Conservation (phyloP, 306 rosid species). For the Fragaria nilgerrensis region DNA sequence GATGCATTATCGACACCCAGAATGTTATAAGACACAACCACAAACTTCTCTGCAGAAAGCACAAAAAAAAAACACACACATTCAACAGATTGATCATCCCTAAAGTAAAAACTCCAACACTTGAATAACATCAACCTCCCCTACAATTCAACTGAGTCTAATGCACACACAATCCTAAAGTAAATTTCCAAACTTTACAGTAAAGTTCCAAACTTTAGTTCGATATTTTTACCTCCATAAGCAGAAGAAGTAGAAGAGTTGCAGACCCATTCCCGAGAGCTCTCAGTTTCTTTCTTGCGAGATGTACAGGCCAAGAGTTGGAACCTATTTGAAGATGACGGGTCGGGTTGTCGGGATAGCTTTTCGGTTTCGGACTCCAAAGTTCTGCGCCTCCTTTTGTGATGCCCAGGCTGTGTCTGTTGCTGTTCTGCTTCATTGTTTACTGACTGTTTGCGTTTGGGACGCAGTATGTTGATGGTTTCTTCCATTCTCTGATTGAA, state of each 20-base stretch:
- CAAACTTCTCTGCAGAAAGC: slow-evolving; percentile 59
- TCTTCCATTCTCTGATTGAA: neutral
- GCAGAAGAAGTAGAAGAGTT: slow-evolving; percentile 39
- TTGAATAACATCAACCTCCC: neutral
- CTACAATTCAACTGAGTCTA: neutral
- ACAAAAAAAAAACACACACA: neutral
- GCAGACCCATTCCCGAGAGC: slow-evolving; percentile 55
- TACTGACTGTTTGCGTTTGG: slow-evolving; percentile 35
- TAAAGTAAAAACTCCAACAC: neutral
- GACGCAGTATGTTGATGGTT: neutral
- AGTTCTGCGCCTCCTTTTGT: slow-evolving; percentile 29
- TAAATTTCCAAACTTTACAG: neutral
- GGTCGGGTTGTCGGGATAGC: slow-evolving; percentile 19
- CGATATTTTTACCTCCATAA: slow-evolving; percentile 37
- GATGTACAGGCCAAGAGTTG: slow-evolving; percentile 24
- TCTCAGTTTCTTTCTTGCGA: neutral
- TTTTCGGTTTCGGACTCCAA: slow-evolving; percentile 24
- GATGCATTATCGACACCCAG: slow-evolving; percentile 86
- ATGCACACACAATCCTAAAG: neutral
- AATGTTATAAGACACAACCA: slow-evolving; percentile 83
- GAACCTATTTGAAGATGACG: slow-evolving; percentile 26
- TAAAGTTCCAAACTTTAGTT: neutral
- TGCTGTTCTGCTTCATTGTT: slow-evolving; percentile 6
- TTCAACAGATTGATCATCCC: neutral
- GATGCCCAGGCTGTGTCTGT: slow-evolving; percentile 9